Evolutionary conservation across 805 yeast species (phyloP).

Genomic region (Candida yuanshanica): DNA sequence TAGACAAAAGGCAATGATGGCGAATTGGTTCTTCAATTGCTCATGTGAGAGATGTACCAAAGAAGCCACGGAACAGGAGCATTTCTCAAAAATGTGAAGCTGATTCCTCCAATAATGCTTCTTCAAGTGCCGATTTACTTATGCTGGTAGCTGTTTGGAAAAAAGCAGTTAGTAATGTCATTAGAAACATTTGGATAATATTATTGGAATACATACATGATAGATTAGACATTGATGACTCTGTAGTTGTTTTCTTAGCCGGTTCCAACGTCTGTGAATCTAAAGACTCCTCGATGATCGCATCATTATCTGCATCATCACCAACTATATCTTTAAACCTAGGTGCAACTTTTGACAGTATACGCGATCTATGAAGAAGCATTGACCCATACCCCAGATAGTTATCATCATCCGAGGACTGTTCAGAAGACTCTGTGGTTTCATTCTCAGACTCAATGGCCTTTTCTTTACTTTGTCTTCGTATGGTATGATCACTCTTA

Average conservation of each 20-base stretch:
- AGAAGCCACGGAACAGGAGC: conserved; percentile 16
- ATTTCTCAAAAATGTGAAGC: conserved; percentile 23
- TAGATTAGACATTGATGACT: conserved; percentile 25
- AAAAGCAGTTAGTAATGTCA: conserved; percentile 4
- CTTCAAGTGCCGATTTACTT: conserved; percentile 36
- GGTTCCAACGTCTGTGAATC: not conserved
- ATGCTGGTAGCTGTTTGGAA: conserved; percentile 25
- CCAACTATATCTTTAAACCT: conserved; percentile 14
- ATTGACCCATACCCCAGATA: conserved; percentile 13
- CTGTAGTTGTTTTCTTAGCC: conserved; percentile 9
- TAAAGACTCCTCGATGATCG: not conserved
- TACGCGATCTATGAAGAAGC: conserved; percentile 21
- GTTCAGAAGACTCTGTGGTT: not conserved
- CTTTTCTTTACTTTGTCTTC: conserved; percentile 4
- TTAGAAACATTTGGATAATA: not conserved
- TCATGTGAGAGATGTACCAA: conserved; percentile 40
- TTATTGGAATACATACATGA: conserved; percentile 23
- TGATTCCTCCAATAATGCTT: conserved; percentile 30
- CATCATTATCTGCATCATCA: conserved; percentile 7
- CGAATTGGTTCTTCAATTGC: conserved; percentile 59
- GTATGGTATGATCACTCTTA: conserved; percentile 4
- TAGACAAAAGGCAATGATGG: conserved; percentile 38
- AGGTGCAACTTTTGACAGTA: conserved; percentile 18
- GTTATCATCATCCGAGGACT: not conserved
- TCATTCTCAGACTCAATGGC: conserved; percentile 1